Evolutionary conservation across 768 basidiomycete genomes (phyloP), one percentile per base, ranked within the genome.

Genomic region (Fomitopsis pulvina): DNA sequence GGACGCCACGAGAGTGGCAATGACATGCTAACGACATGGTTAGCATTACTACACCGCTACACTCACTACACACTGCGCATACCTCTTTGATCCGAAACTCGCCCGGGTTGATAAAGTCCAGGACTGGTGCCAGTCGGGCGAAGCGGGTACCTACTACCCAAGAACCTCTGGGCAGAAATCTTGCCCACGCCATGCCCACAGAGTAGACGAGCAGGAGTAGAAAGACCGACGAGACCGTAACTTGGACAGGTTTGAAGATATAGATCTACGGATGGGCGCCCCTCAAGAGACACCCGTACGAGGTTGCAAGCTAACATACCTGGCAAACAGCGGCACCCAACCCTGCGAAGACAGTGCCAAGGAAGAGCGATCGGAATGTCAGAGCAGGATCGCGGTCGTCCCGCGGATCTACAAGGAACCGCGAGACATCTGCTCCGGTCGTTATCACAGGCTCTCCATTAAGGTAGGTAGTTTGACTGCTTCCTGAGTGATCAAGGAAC

Each of bases 71-170:
- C 20, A 24, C 28, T 9, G 16, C 24, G 55, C 68, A 14, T 8
- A 79, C 80, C 71, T 84, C 80, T 55, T 84, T 83, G 47, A 84
- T 55, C 5, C 61, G 60, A 56, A 81, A 83, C n/a, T 69, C 64
- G 0, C 78, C 78, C 11, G 80, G 81, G 52, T 83, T 83, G 56
- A 83, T 63, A 50, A 79, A 72, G 28, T 68, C 65, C 10, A 79
- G 47, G 18, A 71, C 30, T 14, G 69, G 68, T 1, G 60, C 74
- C 1, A 80, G 58, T 28, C 63, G 60, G 18, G 68, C 63, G 32
- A 74, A 66, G 18, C 70, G 67, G 2, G 75, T 77, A 2, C 75
- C 75, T 44, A 68, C 63, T 8, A 78, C 73, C 62, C 57, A 68
- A n/a, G 65, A 58, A 2, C 65, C 59, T 3, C 63, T 66, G 1